phyloP scores from a whole-genome alignment of 192 early-diverging fungal genomes.

The Mortierella antarctica region DNA sequence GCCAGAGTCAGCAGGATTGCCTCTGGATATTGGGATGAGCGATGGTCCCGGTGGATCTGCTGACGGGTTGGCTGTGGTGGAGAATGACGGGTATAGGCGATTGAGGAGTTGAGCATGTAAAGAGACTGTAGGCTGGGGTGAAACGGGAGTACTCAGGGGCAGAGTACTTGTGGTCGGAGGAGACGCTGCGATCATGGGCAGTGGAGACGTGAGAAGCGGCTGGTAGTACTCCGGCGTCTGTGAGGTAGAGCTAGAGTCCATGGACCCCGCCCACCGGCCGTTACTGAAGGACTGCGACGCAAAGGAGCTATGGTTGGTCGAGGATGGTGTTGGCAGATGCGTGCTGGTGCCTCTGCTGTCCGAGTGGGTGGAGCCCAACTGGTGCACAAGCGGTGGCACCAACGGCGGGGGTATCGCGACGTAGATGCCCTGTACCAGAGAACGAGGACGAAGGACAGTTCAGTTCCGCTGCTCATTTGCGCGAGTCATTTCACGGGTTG shows the following conservation, averaged over 20 bases:
- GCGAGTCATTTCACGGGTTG: not conserved
- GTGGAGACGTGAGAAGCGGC: not conserved
- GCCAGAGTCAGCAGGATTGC: not conserved
- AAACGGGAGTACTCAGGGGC: not conserved
- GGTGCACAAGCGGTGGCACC: conserved; percentile 20
- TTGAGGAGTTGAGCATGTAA: conserved; percentile 26
- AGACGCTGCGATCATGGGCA: not conserved
- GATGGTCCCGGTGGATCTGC: conserved; percentile 4
- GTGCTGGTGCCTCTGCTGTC: conserved; percentile 4
- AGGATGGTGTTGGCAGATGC: conserved; percentile 25
- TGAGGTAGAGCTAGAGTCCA: not conserved
- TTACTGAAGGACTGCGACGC: conserved; percentile 2
- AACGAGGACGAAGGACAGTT: not conserved
- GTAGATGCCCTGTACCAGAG: conserved; percentile 15
- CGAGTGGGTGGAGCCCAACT: conserved; percentile 12
- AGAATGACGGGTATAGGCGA: conserved; percentile 32
- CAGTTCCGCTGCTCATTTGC: too few species aligned
- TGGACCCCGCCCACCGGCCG: not conserved
- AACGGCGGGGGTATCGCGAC: conserved; percentile 39
- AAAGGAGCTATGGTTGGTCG: conserved; percentile 18
- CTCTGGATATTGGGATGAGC: not conserved
- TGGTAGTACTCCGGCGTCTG: not conserved
- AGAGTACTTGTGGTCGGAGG: not conserved
- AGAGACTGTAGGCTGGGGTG: conserved; percentile 1
- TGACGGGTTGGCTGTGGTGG: conserved; percentile 7